These are phyloP conservation scores for Pochonia chlamydosporia DNA, from an alignment of 2,329 filamentous ascomycete genomes.

Conservation along the genomic window DNA sequence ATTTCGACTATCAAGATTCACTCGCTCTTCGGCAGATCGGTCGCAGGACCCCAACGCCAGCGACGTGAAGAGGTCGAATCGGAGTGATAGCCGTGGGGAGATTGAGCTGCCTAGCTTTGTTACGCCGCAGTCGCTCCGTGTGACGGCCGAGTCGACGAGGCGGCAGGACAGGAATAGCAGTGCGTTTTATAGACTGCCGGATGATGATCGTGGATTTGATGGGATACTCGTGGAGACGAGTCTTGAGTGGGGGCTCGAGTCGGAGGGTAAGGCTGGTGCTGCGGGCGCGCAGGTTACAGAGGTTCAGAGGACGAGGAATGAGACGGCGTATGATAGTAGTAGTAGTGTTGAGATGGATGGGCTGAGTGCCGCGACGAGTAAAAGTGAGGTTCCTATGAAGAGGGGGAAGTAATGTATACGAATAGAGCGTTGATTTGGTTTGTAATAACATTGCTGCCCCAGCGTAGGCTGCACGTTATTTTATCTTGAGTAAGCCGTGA, in stretches of 20 bases:
- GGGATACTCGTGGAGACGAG: slow-evolving; percentile 4
- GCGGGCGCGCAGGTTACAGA: neutral
- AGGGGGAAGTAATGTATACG: too few relatives aligned
- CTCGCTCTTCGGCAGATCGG: neutral
- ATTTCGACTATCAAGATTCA: slow-evolving; percentile 10
- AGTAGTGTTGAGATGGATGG: neutral
- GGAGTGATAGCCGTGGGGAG: slow-evolving; percentile 3
- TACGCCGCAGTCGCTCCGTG: slow-evolving; percentile 1
- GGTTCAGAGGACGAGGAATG: neutral
- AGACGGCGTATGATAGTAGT: neutral
- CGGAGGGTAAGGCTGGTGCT: neutral
- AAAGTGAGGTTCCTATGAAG: neutral
- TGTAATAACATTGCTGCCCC: too few relatives aligned
- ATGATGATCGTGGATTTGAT: slow-evolving; percentile 16
- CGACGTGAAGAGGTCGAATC: neutral
- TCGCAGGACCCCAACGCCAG: slow-evolving; percentile 1
- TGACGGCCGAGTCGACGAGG: slow-evolving; percentile 13
- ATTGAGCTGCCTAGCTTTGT: neutral
- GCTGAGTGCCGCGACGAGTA: neutral
- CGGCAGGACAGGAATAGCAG: slow-evolving; percentile 15
- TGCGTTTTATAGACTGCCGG: slow-evolving; percentile 27
- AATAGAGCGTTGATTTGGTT: too few relatives aligned
- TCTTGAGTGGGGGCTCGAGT: slow-evolving; percentile 3
- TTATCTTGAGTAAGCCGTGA: too few relatives aligned
- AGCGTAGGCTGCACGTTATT: too few relatives aligned